Conservation (phyloP, 768 basidiomycete species). For the Mycena amicta region DNA sequence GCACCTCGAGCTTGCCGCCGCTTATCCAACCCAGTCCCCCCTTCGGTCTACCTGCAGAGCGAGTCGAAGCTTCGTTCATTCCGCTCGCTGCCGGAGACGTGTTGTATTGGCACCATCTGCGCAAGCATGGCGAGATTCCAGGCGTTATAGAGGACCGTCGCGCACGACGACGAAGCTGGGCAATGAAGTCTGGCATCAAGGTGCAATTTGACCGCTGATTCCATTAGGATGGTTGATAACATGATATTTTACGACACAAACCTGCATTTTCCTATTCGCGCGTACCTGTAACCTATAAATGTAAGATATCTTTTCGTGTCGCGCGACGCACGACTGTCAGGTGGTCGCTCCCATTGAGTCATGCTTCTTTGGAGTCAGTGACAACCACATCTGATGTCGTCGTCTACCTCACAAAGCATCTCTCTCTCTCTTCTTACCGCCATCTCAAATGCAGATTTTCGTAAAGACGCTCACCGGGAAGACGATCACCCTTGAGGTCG, state of each 20-base stretch:
- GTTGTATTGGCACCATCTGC: slow-evolving; percentile 77
- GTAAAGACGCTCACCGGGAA: slow-evolving; percentile 64
- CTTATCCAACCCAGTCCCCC: slow-evolving; percentile 28
- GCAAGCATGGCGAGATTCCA: slow-evolving; percentile 71
- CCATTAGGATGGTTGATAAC: too few species aligned
- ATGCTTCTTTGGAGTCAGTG: neutral
- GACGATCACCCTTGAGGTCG: slow-evolving; percentile 77
- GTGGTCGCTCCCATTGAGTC: neutral
- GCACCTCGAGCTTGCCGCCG: slow-evolving; percentile 28
- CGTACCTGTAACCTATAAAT: too few species aligned
- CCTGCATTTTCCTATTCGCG: too few species aligned
- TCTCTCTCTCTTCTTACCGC: neutral
- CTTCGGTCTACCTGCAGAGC: slow-evolving; percentile 36
- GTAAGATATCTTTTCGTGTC: too few species aligned
- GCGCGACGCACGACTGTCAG: too few species aligned
- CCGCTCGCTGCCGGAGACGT: slow-evolving; percentile 61
- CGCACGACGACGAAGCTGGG: slow-evolving; percentile 40
- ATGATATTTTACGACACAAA: too few species aligned
- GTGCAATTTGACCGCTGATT: slow-evolving; percentile 37
- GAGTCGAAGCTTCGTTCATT: slow-evolving; percentile 40
- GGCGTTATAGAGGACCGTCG: slow-evolving; percentile 65
- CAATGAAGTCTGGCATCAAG: slow-evolving; percentile 19
- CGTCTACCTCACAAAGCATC: slow-evolving; percentile 21
- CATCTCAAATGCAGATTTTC: slow-evolving; percentile 54
- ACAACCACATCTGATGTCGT: too few species aligned